These are phyloP conservation scores for Dryadomyces quercus-mongolicae DNA, from an alignment of 2,329 filamentous ascomycete genomes.

Conservation along the genomic window DNA sequence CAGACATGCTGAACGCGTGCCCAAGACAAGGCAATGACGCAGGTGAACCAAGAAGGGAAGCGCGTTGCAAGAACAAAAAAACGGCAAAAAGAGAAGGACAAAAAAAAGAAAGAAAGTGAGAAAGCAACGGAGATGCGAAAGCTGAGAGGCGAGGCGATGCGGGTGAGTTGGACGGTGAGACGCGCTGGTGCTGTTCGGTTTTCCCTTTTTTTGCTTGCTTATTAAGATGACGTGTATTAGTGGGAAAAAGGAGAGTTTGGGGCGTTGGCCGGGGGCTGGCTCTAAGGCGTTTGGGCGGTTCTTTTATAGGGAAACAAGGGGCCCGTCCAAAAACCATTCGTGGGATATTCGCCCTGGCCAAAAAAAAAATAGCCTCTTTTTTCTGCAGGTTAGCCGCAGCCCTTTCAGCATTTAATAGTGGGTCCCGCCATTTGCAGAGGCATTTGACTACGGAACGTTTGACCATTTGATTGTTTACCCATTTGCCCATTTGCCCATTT, in stretches of 20 bases:
- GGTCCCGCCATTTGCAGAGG: background rate
- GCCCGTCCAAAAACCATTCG: background rate
- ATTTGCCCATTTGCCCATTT: too few relatives aligned
- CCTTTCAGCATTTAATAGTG: background rate
- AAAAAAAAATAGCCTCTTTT: background rate
- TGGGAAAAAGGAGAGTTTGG: background rate
- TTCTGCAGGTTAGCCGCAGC: background rate
- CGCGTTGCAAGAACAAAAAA: too few relatives aligned
- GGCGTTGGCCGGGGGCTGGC: background rate
- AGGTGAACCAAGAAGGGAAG: background rate
- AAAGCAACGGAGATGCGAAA: background rate
- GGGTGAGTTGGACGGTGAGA: background rate
- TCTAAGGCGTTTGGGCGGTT: background rate
- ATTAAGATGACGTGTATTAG: slow-evolving; percentile 1
- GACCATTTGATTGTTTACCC: too few relatives aligned
- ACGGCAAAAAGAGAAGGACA: too few relatives aligned
- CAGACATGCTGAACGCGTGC: slow-evolving; percentile 37
- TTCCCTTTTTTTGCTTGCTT: background rate
- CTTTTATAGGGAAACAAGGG: background rate
- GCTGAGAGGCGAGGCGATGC: too few relatives aligned
- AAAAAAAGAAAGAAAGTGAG: background rate
- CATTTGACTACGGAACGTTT: too few relatives aligned
- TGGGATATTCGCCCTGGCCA: background rate
- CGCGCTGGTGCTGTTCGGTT: background rate
- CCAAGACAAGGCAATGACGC: too few relatives aligned